Conservation (phyloP, 1,284 basidiomycete genomes). For the Melanopsichium pennsylvanicum region DNA sequence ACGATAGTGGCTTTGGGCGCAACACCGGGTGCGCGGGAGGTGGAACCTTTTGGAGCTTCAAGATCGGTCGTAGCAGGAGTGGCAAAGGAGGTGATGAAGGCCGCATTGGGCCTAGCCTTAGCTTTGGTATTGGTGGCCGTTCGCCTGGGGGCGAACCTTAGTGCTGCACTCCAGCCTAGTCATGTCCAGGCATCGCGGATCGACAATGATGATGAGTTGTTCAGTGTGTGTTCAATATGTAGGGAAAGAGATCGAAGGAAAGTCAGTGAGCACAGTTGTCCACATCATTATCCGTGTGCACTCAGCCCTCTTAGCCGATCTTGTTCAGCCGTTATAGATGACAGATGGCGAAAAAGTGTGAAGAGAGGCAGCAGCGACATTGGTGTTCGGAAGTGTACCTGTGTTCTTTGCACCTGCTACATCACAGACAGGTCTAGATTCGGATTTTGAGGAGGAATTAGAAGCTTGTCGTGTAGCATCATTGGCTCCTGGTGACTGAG, state of each 20-base stretch:
- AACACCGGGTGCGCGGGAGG: conserved; percentile 22
- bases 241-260: not conserved
- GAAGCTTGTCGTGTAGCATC: not conserved
- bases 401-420: conserved; percentile 22
- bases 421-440: not conserved
- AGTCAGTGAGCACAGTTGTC: conserved; percentile 34
- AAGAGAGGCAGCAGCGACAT: not conserved
- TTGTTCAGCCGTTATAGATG: not conserved
- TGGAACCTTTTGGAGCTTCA: conserved; percentile 4
- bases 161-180: conserved; percentile 57
- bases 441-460: not conserved
- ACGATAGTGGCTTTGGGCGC: conserved; percentile 6
- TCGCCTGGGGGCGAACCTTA: conserved; percentile 53
- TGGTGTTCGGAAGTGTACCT: conserved; percentile 39
- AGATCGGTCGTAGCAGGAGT: not conserved
- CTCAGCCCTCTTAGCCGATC: not conserved
- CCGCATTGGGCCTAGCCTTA: conserved; percentile 32
- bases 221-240: not conserved
- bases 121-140: conserved; percentile 18
- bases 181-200: no score
- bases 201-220: not conserved
- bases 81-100: conserved; percentile 33
- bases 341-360: not conserved
- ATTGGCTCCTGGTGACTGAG: not conserved
- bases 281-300: not conserved